Evolutionary conservation across 371 early-diverging fungal genomes (phyloP), one percentile per base, ranked within the genome.

Genomic region (Mucor circinelloides): DNA sequence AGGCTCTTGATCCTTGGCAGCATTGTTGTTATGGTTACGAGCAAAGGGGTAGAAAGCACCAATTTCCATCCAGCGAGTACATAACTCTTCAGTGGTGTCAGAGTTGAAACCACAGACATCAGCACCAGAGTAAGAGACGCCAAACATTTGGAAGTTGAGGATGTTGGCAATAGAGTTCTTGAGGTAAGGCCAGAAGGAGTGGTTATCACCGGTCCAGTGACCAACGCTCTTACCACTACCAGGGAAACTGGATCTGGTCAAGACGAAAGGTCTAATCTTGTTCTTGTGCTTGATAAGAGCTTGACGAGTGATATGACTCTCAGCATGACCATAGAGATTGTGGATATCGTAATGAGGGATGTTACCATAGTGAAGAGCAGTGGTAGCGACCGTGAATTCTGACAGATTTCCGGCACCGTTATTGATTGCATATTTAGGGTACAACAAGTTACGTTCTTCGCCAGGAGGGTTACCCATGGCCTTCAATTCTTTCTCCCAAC

Each of bases 21-120:
- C 59, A 42, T 52, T 66, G 19, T 73, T 69, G 59, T 89, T 89
- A 62, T 92, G 92, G 60, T 90, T 90, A 13, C 92, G 82, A 73
- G 86, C 83, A 77, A 93, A 93, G 2, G 94, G 92, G 67, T 91
- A 90, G 66, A 93, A 89, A n/a, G 91, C 73, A 5, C 93, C 94
- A 30, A 92, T 74, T 67, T 86, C 85, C 66, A 83, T 82, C 92
- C 92, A 91, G 23, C 91, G 84, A 19, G 87, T 84, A 73, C 90
- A 83, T 21, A 92, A 75, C 58, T 86, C 77, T 42, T 87, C 83
- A 6, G 81, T 78, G 3, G 91, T 79, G 23, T 85, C 75, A 5
- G 73, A 81, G 59, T 87, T 84, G 72, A 92, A 92, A 23, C 92
- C 92, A 32, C 92, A 89, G 52, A 92, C 84, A 67, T 92, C 92